Conservation (phyloP, 768 basidiomycete species). For the Boletus fagicola region DNA sequence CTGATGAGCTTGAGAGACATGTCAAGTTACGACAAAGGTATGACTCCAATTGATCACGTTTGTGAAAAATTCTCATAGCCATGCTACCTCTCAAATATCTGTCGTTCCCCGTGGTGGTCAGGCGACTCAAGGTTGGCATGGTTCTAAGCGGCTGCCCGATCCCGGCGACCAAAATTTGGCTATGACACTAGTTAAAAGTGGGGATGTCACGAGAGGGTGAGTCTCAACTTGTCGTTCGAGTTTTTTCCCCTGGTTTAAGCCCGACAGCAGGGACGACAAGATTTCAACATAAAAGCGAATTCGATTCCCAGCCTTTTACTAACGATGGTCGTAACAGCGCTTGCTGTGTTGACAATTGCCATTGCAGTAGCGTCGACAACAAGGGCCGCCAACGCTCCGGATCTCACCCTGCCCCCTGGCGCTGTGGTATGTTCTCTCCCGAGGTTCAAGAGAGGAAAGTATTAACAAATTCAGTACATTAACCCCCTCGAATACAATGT, state of each 20-base stretch:
- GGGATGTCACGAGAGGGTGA: background rate
- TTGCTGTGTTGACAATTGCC: slow-evolving; percentile 8
- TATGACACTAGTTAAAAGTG: background rate
- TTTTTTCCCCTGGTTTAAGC: background rate
- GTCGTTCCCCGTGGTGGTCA: background rate
- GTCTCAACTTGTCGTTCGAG: background rate
- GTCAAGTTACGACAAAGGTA: background rate
- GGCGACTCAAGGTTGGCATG: background rate
- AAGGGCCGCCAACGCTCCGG: background rate
- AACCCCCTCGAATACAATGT: slow-evolving; percentile 53
- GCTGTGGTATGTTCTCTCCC: slow-evolving; percentile 20
- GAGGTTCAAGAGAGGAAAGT: background rate
- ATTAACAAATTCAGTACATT: slow-evolving; percentile 39
- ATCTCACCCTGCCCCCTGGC: slow-evolving; percentile 17
- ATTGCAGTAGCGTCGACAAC: background rate
- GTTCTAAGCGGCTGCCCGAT: background rate
- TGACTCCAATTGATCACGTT: background rate
- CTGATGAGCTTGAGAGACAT: background rate
- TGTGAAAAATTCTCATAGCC: background rate
- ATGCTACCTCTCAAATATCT: background rate
- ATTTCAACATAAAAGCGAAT: background rate
- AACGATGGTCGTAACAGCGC: background rate
- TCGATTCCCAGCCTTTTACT: background rate
- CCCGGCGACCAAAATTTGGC: background rate
- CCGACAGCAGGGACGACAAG: background rate